Base-by-base conservation (phyloP, 2,329 filamentous ascomycete species). In the Ceratocystis ficicola region DNA sequence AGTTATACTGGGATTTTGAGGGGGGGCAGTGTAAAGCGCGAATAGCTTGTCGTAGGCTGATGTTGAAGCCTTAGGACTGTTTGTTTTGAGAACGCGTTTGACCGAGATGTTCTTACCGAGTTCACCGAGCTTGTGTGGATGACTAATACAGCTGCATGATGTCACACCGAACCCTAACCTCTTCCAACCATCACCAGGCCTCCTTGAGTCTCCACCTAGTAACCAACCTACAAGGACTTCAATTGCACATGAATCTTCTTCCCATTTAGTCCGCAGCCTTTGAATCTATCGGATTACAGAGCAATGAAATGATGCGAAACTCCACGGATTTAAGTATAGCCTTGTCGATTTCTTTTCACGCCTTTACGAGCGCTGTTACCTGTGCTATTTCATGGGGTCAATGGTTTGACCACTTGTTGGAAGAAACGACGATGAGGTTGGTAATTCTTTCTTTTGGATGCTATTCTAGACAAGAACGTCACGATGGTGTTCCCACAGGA, bases 21-120 rank as follows among this genome's bases (percentile, higher is more conserved):
- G 6, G 8, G 46, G 46, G n/a, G 48, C 2, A 8, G 15, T 8
- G 48, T 22, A 22, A 22, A 50, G 20, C 36, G 48, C 48, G 20
- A 22, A 50, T 12, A 0, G 20, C 7, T 6, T 10, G 20, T 25
- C 48, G 1, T 10, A 50, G 17, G 3, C 12, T 10, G 3, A 41
- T 41, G 4, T 17, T 22, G 52, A 57, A 50, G 46, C 52, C 10
- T 28, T 12, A 3, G 7, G 22, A 15, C 28, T 22, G 32, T 57
- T 57, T 57, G 52, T 57, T 57, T 57, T 57, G 52, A 57, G 22
- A 57, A 28, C 52, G 52, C 52, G 52, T 57, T 30, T 57, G 52
- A 57, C 52, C 52, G 52, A 57, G 12, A 4, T 1, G 1, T 6
- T 48, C 44, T n/a, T 12, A 50, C 48, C 48, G 48, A 22, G 6